Evolutionary conservation across 2,329 filamentous ascomycete genomes (phyloP), one percentile per base, ranked within the genome.

Genomic region (Hypoxylon sp.): DNA sequence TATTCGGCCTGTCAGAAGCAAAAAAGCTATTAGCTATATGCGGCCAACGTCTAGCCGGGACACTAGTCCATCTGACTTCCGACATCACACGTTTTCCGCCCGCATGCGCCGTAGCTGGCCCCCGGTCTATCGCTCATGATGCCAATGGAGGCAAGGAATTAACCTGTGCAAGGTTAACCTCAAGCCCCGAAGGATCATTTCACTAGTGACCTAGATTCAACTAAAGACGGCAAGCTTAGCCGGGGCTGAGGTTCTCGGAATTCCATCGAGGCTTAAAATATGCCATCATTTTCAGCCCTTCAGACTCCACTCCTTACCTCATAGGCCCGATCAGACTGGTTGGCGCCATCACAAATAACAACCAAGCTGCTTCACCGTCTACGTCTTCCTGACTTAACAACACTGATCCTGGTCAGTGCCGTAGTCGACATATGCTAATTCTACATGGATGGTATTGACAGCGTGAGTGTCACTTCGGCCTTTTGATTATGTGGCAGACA

Each of bases 21-120:
- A 21, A 30, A 2, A 16, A 7, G n/a, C 25, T 51, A n/a, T 6
- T 27, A 51, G 34, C 21, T 16, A 43, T 29, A 51, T 43, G 37
- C 16, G 7, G 7, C 51, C 37, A 55, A 43, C 27, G 19, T 23
- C 23, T 50, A 30, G 14, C 19, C 55, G 19, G 19, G 11, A 21
- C 16, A 11, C 27, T 45, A 25, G 19, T 53, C 29, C 11, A n/a
- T 34, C 21, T 45, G 29, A 32, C 12, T 61, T 29, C 50, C 50
- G 50, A 61, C 23, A 45, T 61, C 5, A 16, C 43, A 61, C 43
- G 47, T 23, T 11, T 39, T 23, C 39, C 32, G 48, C 29, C 30
- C 21, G 29, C 41, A n/a, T 46, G n/a, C 21, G 29, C 30, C 25
- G 48, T 16, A 32, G 45, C 3, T 39, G 2, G 41, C 16, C 27